These are phyloP conservation scores for Chlamydomonas sp. DNA, from an alignment of 139 green algal genomes.

Conservation along the genomic window DNA sequence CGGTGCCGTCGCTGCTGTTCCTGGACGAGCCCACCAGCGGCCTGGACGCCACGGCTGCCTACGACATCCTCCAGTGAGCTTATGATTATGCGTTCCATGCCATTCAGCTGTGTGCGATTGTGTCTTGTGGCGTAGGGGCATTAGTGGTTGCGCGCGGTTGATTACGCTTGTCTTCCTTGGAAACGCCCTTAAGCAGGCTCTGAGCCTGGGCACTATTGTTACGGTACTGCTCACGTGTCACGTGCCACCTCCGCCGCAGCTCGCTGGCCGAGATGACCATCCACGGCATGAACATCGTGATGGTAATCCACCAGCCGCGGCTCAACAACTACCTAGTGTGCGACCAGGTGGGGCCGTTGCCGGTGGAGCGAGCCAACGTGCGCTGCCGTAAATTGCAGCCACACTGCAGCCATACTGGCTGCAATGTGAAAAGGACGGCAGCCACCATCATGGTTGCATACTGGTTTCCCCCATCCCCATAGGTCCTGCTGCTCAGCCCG, in stretches of 20 bases:
- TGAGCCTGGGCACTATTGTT: too few species aligned
- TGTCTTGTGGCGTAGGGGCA: too few species aligned
- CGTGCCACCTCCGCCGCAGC: not conserved
- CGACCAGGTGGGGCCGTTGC: constrained; percentile 67
- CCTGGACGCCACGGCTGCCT: constrained; percentile 74
- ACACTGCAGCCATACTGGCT: not conserved
- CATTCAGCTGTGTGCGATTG: too few species aligned
- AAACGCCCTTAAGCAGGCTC: too few species aligned
- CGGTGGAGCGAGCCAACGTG: not conserved
- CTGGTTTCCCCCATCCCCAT: not conserved
- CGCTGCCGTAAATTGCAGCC: not conserved
- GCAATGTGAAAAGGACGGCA: too few species aligned
- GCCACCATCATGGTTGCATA: too few species aligned
- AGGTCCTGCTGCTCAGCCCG: constrained; percentile 74
- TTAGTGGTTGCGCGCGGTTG: too few species aligned
- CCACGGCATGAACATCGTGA: constrained; percentile 80
- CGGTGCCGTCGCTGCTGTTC: constrained; percentile 76
- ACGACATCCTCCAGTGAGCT: constrained; percentile 71
- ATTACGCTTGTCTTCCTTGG: too few species aligned
- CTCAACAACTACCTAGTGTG: constrained; percentile 71
- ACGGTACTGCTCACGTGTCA: too few species aligned
- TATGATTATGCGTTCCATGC: not conserved
- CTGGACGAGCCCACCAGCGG: constrained; percentile 83
- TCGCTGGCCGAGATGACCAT: constrained; percentile 61
- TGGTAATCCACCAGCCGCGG: constrained; percentile 63